A percentile compares a stretch with the other conserved stretches of the same genome.
These are phyloP conservation scores for Pyricularia grisea DNA, from an alignment of 2,329 filamentous ascomycete genomes.

Conservation along the genomic window DNA sequence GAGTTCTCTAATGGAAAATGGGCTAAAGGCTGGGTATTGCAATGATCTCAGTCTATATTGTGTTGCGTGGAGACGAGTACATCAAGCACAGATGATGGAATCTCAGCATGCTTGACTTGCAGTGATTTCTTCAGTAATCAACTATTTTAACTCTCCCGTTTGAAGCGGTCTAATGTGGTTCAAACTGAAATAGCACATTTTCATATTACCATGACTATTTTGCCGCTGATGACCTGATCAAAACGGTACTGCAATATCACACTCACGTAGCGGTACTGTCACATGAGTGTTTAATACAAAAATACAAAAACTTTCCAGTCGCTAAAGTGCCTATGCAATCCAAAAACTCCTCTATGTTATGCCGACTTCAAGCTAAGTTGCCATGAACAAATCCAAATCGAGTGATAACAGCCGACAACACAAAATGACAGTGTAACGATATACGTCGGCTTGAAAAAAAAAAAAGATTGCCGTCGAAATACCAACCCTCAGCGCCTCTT, in stretches of 20 bases:
- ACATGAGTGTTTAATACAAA: neutral
- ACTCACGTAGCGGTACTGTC: too few species aligned
- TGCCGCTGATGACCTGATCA: neutral
- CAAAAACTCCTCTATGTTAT: neutral
- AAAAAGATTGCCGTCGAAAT: neutral
- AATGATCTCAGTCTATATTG: neutral
- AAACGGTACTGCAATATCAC: too few species aligned
- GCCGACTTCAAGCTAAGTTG: neutral
- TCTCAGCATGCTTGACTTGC: neutral
- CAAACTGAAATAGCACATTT: neutral
- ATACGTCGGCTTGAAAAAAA: neutral
- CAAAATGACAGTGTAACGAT: neutral
- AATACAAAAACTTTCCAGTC: neutral
- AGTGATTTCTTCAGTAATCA: neutral
- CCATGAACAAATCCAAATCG: neutral
- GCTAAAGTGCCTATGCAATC: neutral
- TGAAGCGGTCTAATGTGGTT: too few species aligned
- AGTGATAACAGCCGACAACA: neutral
- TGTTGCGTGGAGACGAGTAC: neutral
- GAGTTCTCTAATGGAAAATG: neutral
- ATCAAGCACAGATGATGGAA: neutral
- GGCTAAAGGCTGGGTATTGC: neutral
- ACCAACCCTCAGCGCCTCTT: slow-evolving; percentile 20
- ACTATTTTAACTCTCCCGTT: neutral
- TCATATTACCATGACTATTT: neutral